These are phyloP conservation scores for Daldinia sp. DNA, from an alignment of 2,329 filamentous ascomycete species.

Conservation along the genomic window DNA sequence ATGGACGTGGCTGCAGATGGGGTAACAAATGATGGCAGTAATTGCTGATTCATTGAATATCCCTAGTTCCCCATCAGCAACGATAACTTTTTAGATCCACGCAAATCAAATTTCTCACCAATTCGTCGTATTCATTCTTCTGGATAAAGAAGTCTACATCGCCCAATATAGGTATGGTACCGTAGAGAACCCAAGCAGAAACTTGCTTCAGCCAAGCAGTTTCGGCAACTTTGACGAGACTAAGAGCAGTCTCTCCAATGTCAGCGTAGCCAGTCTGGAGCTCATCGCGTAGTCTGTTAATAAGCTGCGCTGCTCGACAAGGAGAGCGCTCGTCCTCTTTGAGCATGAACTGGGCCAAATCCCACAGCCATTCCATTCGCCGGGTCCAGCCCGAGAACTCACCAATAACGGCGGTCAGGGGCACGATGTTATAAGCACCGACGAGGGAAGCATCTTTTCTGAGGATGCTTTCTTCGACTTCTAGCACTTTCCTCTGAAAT, in stretches of 20 bases:
- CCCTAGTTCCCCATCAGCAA: constrained; percentile 55
- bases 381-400: constrained; percentile 91
- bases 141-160: constrained; percentile 89
- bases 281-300: constrained; percentile 80
- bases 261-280: constrained; percentile 90
- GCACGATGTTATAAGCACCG: constrained; percentile 93
- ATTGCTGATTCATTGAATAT: constrained; percentile 67
- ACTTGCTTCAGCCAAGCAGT: constrained; percentile 92
- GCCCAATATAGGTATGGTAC: constrained; percentile 81
- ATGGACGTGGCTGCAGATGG: constrained; percentile 81
- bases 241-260: constrained; percentile 80
- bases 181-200: constrained; percentile 91
- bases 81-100: neutral
- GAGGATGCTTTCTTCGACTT: constrained; percentile 84
- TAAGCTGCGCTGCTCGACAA: constrained; percentile 78
- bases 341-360: constrained; percentile 76
- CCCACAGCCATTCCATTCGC: constrained; percentile 87
- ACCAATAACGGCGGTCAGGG: constrained; percentile 83
- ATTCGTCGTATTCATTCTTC: constrained; percentile 57
- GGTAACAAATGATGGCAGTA: constrained; percentile 85
- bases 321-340: constrained; percentile 52
- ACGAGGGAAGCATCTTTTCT: constrained; percentile 82
- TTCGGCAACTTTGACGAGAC: constrained; percentile 83
- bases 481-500: constrained; percentile 86
- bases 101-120: constrained; percentile 50